phyloP scores from a whole-genome alignment of 2,329 filamentous ascomycete species.

The Aspergillus glaucus region DNA sequence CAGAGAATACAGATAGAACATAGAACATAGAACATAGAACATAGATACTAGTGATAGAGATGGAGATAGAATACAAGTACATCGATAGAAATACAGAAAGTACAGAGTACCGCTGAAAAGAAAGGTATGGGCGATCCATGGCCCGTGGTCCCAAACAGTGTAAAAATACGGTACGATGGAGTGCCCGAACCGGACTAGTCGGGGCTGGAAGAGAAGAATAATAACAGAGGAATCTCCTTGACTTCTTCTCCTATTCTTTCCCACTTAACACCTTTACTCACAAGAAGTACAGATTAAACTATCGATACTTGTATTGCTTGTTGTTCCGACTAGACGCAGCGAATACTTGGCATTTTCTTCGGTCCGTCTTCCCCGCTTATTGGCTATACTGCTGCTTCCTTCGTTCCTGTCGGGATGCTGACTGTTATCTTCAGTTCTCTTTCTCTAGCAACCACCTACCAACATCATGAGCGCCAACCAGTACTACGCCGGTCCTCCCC shows the following conservation, averaged over 20 bases:
- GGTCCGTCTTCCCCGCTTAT: constrained; percentile 11
- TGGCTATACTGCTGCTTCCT: constrained; percentile 5
- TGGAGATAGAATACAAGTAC: no score
- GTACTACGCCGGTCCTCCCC: constrained; percentile 24
- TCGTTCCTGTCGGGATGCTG: background rate
- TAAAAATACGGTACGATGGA: background rate
- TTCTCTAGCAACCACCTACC: background rate
- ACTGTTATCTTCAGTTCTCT: background rate
- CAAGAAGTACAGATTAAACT: no score
- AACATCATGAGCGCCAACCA: constrained; percentile 15
- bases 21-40: no score
- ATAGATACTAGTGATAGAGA: no score
- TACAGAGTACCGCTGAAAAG: background rate
- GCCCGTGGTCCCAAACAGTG: background rate
- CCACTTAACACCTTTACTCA: background rate
- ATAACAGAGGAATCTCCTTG: background rate
- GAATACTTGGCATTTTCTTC: constrained; percentile 19
- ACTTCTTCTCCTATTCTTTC: background rate
- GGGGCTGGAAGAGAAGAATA: no score
- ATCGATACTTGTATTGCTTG: no score
- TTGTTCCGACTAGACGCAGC: constrained; percentile 1
- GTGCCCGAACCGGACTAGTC: background rate
- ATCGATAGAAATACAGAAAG: no score
- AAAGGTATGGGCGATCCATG: background rate
- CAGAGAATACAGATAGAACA: no score